Evolutionary conservation across 2,329 filamentous ascomycete species (phyloP).

Genomic region (Teratosphaeria nubilosa): DNA sequence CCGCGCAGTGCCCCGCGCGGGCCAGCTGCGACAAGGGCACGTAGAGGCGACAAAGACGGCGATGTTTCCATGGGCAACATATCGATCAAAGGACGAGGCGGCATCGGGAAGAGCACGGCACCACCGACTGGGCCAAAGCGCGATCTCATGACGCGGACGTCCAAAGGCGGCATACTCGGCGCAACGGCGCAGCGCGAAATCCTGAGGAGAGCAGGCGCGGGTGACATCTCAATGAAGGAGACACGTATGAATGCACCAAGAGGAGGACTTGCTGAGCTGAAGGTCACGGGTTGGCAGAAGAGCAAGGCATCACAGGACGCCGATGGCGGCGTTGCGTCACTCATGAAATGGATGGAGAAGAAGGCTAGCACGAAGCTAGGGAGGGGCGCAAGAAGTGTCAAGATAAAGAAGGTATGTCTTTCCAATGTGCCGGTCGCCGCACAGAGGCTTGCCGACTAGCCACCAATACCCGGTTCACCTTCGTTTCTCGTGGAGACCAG

Average conservation of each 20-base stretch:
- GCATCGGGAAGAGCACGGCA: constrained; percentile 18
- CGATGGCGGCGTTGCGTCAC: constrained; percentile 26
- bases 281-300: constrained; percentile 32
- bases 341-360: constrained; percentile 33
- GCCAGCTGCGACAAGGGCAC: constrained; percentile 9
- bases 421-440: constrained; percentile 7
- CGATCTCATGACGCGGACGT: constrained; percentile 13
- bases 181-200: constrained; percentile 20
- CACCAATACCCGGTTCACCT: constrained; percentile 17
- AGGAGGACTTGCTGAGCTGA: constrained; percentile 25
- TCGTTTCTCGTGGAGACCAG: constrained; percentile 19
- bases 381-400: constrained; percentile 21
- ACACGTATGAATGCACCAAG: constrained; percentile 3
- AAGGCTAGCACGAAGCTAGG: constrained; percentile 25
- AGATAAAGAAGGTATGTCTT: constrained; percentile 29
- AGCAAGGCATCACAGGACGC: constrained; percentile 26
- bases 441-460: constrained; percentile 4
- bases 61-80: constrained; percentile 50
- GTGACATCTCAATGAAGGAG: constrained; percentile 20
- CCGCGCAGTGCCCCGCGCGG: constrained; percentile 9
- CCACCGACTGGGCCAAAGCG: constrained; percentile 12
- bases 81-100: constrained; percentile 24
- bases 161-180: constrained; percentile 10
- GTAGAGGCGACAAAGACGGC: constrained; percentile 47
- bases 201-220: constrained; percentile 20